Conservation (phyloP, 371 early-diverging fungal genomes). For the Blyttiomyces sp. region DNA sequence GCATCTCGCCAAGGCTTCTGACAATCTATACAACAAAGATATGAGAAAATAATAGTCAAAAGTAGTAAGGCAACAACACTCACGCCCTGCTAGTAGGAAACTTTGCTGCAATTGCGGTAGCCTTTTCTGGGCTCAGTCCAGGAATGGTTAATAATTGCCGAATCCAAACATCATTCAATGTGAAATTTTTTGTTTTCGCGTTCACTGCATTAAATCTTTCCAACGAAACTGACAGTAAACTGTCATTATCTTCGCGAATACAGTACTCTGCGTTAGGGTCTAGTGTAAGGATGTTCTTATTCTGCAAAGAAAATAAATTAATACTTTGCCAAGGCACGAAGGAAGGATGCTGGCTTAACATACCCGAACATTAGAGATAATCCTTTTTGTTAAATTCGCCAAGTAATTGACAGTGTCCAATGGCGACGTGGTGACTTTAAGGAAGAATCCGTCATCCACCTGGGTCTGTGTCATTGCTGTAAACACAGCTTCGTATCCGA, state of each 20-base stretch:
- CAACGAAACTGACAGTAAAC: constrained; percentile 43
- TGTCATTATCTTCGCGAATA: too few relatives aligned
- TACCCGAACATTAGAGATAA: constrained; percentile 9
- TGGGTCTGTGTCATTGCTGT: constrained; percentile 69
- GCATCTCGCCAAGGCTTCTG: constrained; percentile 10
- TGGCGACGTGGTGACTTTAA: constrained; percentile 65
- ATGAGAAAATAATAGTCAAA: background rate
- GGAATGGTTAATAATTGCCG: constrained; percentile 78
- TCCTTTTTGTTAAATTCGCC: constrained; percentile 52
- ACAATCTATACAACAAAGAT: background rate
- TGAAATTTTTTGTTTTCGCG: constrained; percentile 63
- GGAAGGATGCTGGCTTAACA: too few relatives aligned
- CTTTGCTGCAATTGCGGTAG: constrained; percentile 57
- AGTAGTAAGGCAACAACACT: background rate
- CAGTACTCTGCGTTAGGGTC: too few relatives aligned
- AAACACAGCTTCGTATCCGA: constrained; percentile 56
- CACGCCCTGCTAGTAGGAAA: constrained; percentile 65
- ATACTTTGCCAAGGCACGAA: too few relatives aligned
- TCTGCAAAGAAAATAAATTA: too few relatives aligned
- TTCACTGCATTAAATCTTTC: constrained; percentile 60
- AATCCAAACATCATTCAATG: constrained; percentile 68
- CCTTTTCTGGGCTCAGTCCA: constrained; percentile 83
- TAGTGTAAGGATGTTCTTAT: too few relatives aligned
- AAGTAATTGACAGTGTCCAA: constrained; percentile 80
- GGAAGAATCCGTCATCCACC: constrained; percentile 65